Base-by-base conservation (phyloP, 768 basidiomycete genomes). In the Rhizopogon sp. region DNA sequence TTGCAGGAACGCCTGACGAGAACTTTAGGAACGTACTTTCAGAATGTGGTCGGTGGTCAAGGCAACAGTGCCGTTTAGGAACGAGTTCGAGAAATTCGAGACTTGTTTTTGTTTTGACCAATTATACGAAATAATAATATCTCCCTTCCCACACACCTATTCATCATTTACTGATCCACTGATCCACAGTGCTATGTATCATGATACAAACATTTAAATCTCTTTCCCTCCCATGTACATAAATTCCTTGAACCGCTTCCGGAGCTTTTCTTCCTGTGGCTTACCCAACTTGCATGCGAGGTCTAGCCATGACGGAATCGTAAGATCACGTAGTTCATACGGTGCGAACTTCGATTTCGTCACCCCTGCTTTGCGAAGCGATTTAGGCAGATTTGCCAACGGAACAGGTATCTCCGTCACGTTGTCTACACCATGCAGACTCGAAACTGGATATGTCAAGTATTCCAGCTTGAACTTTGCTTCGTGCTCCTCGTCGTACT, bases 401-500 rank as follows among this genome's bases (percentile, higher is more conserved):
- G 86, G 87, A 22, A 88, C 74, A 29, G 81, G 84, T 58, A 80
- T 79, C 45, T 67, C 64, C 56, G 58, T 62, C 11, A 33, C 61
- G 37, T 52, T 55, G 13, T 60, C 57, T 11, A 60, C 59, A 29
- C 74, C 72, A 61, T 80, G 72, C 52, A 87, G 72, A 43, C 62
- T 63, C 14, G 69, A 65, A 29, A 76, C 62, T 28, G 69, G 67
- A 64, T 81, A 86, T 52, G 90, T 93, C 70, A 86, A 62, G 66
- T 94, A 93, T 68, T 93, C 91, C 60, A 95, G 71, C 71, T 84
- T 76, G 74, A 82, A 92, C 60, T 73, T 71, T 2, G 91, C 90
- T 53, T 72, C 59, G 11, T 74, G 67, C 39, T 64, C 75, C 65
- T 80, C 71, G 62, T 77, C 73, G 11, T 76, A 79, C 33, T 67